phyloP scores from a whole-genome alignment of 441 rosid genomes.

The Bruguiera hainesii region DNA sequence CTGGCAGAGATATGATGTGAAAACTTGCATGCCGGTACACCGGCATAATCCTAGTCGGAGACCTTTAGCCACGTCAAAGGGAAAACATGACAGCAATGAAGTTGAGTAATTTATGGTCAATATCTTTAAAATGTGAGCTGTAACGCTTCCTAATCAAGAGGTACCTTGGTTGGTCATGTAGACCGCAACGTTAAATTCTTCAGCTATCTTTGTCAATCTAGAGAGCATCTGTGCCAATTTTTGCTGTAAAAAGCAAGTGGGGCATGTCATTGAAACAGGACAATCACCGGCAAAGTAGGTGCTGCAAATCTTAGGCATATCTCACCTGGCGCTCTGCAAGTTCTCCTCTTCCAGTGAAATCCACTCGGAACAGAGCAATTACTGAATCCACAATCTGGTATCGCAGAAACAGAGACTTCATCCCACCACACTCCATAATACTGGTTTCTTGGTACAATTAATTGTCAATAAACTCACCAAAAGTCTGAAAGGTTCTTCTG shows the following conservation, averaged over 20 bases:
- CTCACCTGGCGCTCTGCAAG: constrained; percentile 92
- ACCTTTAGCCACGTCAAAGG: constrained; percentile 1
- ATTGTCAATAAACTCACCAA: constrained; percentile 38
- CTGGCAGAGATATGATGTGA: background rate
- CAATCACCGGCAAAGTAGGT: background rate
- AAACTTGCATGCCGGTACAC: background rate
- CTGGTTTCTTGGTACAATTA: background rate
- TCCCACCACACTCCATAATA: constrained; percentile 4
- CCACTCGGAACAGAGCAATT: constrained; percentile 86
- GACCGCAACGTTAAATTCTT: constrained; percentile 90
- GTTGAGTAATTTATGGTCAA: background rate
- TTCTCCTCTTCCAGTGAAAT: constrained; percentile 94
- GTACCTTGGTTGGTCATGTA: constrained; percentile 93
- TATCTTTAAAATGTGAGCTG: background rate
- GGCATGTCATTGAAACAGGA: constrained; percentile 9
- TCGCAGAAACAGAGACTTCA: constrained; percentile 21
- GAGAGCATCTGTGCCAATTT: constrained; percentile 95
- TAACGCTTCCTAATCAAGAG: background rate
- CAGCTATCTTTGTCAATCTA: constrained; percentile 73
- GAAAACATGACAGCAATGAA: background rate
- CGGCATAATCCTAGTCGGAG: background rate
- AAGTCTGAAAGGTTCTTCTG: constrained; percentile 87
- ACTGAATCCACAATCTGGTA: constrained; percentile 83
- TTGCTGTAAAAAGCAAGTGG: constrained; percentile 53
- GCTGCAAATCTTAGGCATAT: too few species aligned